These are phyloP conservation scores for Aspergillus coremiiformis DNA, from an alignment of 495 filamentous ascomycete species.

Conservation along the genomic window DNA sequence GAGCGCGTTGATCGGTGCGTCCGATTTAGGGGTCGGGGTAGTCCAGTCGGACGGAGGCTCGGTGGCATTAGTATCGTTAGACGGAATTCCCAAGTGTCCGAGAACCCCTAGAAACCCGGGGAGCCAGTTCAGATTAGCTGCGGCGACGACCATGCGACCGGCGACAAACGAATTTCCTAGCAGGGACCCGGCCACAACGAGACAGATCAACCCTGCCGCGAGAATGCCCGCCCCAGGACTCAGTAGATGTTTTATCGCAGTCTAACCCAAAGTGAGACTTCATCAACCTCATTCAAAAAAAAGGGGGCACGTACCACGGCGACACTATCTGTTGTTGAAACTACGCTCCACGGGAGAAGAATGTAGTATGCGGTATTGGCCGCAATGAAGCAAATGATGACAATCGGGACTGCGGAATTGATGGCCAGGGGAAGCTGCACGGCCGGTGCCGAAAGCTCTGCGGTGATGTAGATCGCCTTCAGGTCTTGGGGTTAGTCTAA, in stretches of 20 bases:
- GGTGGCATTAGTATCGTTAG: background rate
- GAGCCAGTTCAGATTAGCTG: slow-evolving; percentile 16
- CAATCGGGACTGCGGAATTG: slow-evolving; percentile 15
- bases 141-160: slow-evolving; percentile 16
- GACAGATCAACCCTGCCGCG: slow-evolving; percentile 12
- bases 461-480: slow-evolving; percentile 16
- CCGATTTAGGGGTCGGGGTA: background rate
- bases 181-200: slow-evolving; percentile 16
- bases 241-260: slow-evolving; percentile 13
- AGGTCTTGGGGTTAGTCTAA: background rate
- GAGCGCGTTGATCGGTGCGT: slow-evolving; percentile 16
- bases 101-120: slow-evolving; percentile 10
- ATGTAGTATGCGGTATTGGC: slow-evolving; percentile 16
- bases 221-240: slow-evolving; percentile 9
- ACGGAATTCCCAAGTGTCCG: slow-evolving; percentile 4
- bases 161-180: slow-evolving; percentile 17
- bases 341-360: slow-evolving; percentile 16
- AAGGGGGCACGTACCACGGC: slow-evolving; percentile 9
- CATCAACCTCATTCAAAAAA: too few species aligned
- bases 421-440: slow-evolving; percentile 17
- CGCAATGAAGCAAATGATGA: slow-evolving; percentile 14
- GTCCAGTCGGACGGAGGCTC: background rate
- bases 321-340: slow-evolving; percentile 16
- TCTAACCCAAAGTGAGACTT: slow-evolving; percentile 1
- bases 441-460: slow-evolving; percentile 15